Evolutionary conservation across 148 eudicot genomes (phyloP).

Genomic region (Amaranthus cruentus): DNA sequence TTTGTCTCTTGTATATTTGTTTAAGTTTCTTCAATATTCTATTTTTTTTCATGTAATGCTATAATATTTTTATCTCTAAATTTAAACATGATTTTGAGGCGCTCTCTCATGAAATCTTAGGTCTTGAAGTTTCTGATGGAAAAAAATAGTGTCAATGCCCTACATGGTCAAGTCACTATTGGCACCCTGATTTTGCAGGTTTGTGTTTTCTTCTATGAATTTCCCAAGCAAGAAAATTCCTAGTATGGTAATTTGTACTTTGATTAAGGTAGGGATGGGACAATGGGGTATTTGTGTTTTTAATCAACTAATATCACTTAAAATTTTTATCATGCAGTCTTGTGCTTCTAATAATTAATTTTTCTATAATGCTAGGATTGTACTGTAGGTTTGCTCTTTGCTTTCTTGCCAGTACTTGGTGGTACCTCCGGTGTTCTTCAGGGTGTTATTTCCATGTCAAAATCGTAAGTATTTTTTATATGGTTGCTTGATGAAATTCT

Average conservation of each 20-base stretch:
- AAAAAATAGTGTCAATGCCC: conserved; percentile 63
- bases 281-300: not conserved
- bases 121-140: conserved; percentile 94
- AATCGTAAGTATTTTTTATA: conserved; percentile 57
- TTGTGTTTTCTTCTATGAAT: conserved; percentile 7
- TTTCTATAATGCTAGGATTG: conserved; percentile 59
- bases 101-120: conserved; percentile 26
- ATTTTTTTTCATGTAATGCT: no score
- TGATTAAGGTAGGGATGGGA: not conserved
- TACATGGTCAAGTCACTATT: conserved; percentile 87
- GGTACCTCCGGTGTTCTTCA: conserved; percentile 87
- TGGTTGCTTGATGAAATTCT: not conserved
- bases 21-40: no score
- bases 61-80: no score
- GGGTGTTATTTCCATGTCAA: conserved; percentile 87
- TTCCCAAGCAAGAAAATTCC: not conserved
- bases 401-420: conserved; percentile 90
- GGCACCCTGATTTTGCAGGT: conserved; percentile 84
- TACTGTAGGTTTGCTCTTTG: conserved; percentile 94
- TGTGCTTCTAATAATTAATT: conserved; percentile 18
- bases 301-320: not conserved
- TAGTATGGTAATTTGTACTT: not conserved
- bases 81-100: conserved; percentile 11
- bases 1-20: not conserved
- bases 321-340: conserved; percentile 3